Evolutionary conservation across 139 green algal genomes (phyloP), one percentile per base, ranked within the genome.

Genomic region (Monoraphidium neglectum): DNA sequence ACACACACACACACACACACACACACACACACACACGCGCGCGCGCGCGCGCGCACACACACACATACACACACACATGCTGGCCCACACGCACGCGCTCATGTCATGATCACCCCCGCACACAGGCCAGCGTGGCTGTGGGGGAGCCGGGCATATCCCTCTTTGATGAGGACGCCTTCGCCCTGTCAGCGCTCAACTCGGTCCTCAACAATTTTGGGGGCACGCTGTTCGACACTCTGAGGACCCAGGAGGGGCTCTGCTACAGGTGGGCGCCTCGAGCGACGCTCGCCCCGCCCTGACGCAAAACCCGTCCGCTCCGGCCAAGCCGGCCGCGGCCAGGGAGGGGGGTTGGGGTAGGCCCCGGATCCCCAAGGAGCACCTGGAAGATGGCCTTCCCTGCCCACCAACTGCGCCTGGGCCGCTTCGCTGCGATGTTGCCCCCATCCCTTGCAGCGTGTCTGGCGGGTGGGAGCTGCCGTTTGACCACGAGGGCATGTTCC

Each of bases 161-260:
- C 40, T 60, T 61, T 4, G 89, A 97, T 71, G 87, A 87, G 0
- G 92, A 94, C 61, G 59, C 77, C 21, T 83, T 70, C 16, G 56
- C 86, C 0, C 81, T 97, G 47, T 89, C 93, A 33, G 80, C 94
- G 54, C 82, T 95, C 43, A 61, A 46, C 30, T 49, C 68, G 6
- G 77, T 92, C 16, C 85, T 96, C 67, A 97, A 96, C 73, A 83
- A 69, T 30, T 97, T 97, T 80, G 92, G 92, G 0, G 92, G 92
- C 5, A 40, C 78, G 33, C 88, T 97, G 2, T 97, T 97, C 72
- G 84, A 97, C 77, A 57, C 87, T 68, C 72, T 91, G 60, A 23
- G 78, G 1, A 59, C 82, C 1, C 77, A 84, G 32, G 83, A 94
- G 78, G 92, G 92, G 0, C 82, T 97, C 66, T 91, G 90, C 21